These are phyloP conservation scores for Oryza coarctata DNA, from an alignment of 176 grass and related monocot species.

Conservation along the genomic window DNA sequence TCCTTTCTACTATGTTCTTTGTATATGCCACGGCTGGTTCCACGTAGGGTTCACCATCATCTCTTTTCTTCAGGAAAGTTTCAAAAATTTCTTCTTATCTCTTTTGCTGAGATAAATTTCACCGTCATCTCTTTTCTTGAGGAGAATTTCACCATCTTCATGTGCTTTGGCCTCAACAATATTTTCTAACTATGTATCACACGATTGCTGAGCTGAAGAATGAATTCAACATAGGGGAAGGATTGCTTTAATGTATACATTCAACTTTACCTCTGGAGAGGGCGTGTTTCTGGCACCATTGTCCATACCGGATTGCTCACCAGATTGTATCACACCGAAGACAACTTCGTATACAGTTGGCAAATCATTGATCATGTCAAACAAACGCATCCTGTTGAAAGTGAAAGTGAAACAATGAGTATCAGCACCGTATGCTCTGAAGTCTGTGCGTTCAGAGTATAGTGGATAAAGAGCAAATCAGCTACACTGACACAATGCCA, in stretches of 20 bases:
- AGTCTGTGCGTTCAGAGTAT: no score
- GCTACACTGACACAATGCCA: neutral
- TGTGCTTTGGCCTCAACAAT: constrained; percentile 44
- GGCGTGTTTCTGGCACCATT: constrained; percentile 59
- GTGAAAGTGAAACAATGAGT: neutral
- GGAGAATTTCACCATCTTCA: constrained; percentile 36
- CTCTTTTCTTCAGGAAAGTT: neutral
- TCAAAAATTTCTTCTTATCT: neutral
- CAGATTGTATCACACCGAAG: constrained; percentile 43
- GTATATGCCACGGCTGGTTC: constrained; percentile 53
- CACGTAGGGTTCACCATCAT: constrained; percentile 69
- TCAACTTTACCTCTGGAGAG: constrained; percentile 45
- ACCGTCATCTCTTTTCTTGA: neutral
- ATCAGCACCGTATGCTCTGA: neutral
- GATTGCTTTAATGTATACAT: neutral
- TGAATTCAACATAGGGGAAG: neutral
- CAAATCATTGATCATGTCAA: constrained; percentile 77
- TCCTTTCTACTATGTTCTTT: constrained; percentile 48
- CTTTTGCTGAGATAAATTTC: neutral
- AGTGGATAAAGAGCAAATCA: neutral
- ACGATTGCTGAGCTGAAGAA: constrained; percentile 10
- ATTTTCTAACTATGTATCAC: constrained; percentile 44
- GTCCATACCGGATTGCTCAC: constrained; percentile 57
- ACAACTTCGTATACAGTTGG: constrained; percentile 80
- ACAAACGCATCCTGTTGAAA: constrained; percentile 63